Evolutionary conservation across 2,329 filamentous ascomycete species (phyloP).

Genomic region (Stachybotrys chlorohalonatus): DNA sequence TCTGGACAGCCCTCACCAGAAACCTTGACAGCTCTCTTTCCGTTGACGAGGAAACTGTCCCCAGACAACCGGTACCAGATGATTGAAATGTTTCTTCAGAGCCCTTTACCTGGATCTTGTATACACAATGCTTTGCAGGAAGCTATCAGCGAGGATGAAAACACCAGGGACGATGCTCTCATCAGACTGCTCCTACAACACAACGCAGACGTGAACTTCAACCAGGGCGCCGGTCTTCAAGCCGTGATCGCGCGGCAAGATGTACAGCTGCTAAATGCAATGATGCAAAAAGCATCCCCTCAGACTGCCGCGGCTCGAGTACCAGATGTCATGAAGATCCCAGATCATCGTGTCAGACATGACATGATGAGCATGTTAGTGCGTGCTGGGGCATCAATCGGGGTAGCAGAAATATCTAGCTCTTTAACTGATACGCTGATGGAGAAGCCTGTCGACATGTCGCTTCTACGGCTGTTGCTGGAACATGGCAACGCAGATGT

Average conservation of each 20-base stretch:
- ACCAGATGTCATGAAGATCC: conserved; percentile 35
- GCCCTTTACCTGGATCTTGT: conserved; percentile 35
- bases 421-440: conserved; percentile 33
- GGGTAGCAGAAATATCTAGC: conserved; percentile 29
- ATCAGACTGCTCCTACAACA: conserved; percentile 43
- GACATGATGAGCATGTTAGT: conserved; percentile 40
- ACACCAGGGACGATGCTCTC: conserved; percentile 38
- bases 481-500: conserved; percentile 43
- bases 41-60: conserved; percentile 33
- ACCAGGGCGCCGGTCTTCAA: conserved; percentile 38
- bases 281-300: conserved; percentile 37
- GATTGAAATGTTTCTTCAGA: conserved; percentile 39
- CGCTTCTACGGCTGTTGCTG: conserved; percentile 38
- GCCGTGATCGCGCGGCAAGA: conserved; percentile 41
- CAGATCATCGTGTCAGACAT: conserved; percentile 31
- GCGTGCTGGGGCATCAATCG: conserved; percentile 32
- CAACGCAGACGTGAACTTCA: conserved; percentile 45
- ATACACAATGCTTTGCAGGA: conserved; percentile 42
- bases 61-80: conserved; percentile 35
- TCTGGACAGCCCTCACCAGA: conserved; percentile 34
- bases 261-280: conserved; percentile 29
- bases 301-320: conserved; percentile 39
- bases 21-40: conserved; percentile 40
- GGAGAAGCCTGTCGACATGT: conserved; percentile 38
- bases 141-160: conserved; percentile 38